A percentile compares a stretch with the other conserved stretches of the same genome.
Evolutionary conservation across 2,329 filamentous ascomycete genomes (phyloP).

Genomic region (Furcasterigmium sp.): DNA sequence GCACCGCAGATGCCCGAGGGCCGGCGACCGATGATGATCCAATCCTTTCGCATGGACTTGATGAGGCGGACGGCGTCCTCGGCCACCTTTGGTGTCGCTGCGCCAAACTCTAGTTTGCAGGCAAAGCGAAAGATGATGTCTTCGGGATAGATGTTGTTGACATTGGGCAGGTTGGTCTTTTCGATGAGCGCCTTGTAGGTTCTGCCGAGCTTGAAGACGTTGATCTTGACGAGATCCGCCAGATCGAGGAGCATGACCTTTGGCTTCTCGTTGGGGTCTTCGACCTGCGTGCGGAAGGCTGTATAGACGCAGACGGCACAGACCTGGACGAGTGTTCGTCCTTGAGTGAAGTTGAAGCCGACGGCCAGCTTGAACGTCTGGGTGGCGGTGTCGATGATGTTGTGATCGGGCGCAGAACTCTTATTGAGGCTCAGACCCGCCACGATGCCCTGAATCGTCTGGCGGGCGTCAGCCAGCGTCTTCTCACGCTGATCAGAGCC

Average conservation of each 20-base stretch:
- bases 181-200: constrained; percentile 81
- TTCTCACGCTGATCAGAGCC: constrained; percentile 55
- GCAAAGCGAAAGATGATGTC: constrained; percentile 90
- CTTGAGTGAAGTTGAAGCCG: constrained; percentile 74
- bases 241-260: constrained; percentile 93
- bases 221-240: constrained; percentile 75
- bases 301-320: constrained; percentile 89
- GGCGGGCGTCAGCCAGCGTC: constrained; percentile 52
- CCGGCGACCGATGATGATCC: constrained; percentile 92
- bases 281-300: constrained; percentile 63
- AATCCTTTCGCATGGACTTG: constrained; percentile 90
- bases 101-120: constrained; percentile 87
- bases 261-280: constrained; percentile 54
- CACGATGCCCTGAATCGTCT: constrained; percentile 58
- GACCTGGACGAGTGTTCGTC: constrained; percentile 78
- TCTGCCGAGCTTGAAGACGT: constrained; percentile 87
- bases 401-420: constrained; percentile 20
- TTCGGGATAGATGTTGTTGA: constrained; percentile 60
- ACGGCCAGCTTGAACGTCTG: constrained; percentile 74
- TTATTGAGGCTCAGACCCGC: constrained; percentile 56
- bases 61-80: constrained; percentile 84
- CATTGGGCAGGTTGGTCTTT: constrained; percentile 60
- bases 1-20: constrained; percentile 93
- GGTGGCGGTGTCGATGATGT: constrained; percentile 57
- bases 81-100: constrained; percentile 74